Conservation (phyloP, 1,284 basidiomycete genomes). For the Ganoderma leucocontextum region DNA sequence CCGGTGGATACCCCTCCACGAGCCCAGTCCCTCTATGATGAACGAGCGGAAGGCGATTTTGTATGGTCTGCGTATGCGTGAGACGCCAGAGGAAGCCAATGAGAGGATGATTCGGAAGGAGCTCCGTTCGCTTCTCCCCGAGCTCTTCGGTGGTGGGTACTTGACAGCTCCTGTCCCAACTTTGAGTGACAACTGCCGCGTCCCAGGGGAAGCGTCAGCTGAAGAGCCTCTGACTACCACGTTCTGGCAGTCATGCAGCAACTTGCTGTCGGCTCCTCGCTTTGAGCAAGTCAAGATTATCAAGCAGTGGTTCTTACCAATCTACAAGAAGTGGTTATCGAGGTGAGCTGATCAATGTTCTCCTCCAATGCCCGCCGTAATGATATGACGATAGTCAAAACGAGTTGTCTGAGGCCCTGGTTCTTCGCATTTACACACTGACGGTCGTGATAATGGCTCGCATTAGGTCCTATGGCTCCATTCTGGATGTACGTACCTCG, state of each 20-base stretch:
- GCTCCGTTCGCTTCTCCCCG: slow-evolving; percentile 68
- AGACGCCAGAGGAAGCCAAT: slow-evolving; percentile 71
- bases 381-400: slow-evolving; percentile 8
- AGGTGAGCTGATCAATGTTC: slow-evolving; percentile 46
- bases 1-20: slow-evolving; percentile 72
- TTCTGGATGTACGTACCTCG: slow-evolving; percentile 64
- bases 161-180: not conserved
- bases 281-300: slow-evolving; percentile 77
- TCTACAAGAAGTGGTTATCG: slow-evolving; percentile 60
- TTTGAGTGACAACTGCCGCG: slow-evolving; percentile 1
- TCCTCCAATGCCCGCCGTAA: not conserved
- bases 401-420: slow-evolving; percentile 15
- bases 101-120: slow-evolving; percentile 76
- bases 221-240: slow-evolving; percentile 47
- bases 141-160: slow-evolving; percentile 68
- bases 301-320: slow-evolving; percentile 73
- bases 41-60: slow-evolving; percentile 74
- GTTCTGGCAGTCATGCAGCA: slow-evolving; percentile 53
- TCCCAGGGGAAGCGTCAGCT: slow-evolving; percentile 42
- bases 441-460: slow-evolving; percentile 66
- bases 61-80: slow-evolving; percentile 70
- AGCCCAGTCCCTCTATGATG: slow-evolving; percentile 61
- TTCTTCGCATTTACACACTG: slow-evolving; percentile 59
- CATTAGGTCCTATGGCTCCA: slow-evolving; percentile 68
- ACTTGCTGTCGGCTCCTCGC: slow-evolving; percentile 60